These are phyloP conservation scores for Cadophora luteo-olivacea DNA, from an alignment of 2,329 filamentous ascomycete species.

Conservation along the genomic window DNA sequence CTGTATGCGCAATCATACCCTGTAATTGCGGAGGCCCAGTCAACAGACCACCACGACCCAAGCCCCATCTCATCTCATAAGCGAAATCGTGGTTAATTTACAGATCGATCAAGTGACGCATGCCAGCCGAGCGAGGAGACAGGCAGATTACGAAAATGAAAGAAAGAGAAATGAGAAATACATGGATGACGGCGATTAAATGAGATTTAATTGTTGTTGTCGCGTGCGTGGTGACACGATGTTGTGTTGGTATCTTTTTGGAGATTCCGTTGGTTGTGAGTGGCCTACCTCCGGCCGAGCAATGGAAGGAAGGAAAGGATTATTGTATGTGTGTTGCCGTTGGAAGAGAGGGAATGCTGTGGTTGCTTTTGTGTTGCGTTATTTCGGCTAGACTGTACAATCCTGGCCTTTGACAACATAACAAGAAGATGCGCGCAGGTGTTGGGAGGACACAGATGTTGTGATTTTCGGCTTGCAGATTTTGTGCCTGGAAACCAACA, in stretches of 20 bases:
- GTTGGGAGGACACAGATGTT: neutral
- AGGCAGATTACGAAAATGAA: neutral
- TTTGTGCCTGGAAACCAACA: neutral
- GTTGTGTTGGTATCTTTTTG: too few relatives aligned
- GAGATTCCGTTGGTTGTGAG: neutral
- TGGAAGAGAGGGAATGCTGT: neutral
- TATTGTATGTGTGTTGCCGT: neutral
- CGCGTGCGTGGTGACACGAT: neutral
- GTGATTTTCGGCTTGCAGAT: slow-evolving; percentile 5
- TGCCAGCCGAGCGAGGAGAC: neutral
- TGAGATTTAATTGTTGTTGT: neutral
- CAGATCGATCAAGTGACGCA: neutral
- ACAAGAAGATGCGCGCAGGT: neutral
- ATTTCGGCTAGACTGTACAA: neutral
- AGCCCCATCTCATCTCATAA: neutral
- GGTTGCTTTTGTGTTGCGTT: neutral
- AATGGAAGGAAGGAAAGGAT: too few relatives aligned
- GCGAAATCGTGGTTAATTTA: neutral
- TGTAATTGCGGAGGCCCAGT: neutral
- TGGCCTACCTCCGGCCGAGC: too few relatives aligned
- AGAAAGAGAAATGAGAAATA: too few relatives aligned
- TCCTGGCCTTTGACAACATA: neutral
- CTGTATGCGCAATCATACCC: neutral
- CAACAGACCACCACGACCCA: neutral
- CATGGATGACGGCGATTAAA: neutral